Percentiles rank a stretch among this genome's conserved stretches.
Evolutionary conservation across 768 basidiomycete genomes (phyloP).

Genomic region (Tylopilus balloui): DNA sequence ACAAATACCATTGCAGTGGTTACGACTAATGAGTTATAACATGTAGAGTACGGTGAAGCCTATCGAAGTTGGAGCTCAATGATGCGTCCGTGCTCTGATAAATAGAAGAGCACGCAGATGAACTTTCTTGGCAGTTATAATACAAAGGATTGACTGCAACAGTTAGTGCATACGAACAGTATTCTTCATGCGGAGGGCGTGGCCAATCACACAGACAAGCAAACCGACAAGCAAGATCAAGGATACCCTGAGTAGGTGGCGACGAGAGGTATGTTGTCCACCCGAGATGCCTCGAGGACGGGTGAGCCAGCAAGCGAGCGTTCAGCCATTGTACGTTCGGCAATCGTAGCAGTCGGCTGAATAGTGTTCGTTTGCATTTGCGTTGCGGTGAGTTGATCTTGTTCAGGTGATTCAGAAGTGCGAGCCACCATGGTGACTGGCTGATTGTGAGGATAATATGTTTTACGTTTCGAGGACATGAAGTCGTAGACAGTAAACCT

Average conservation of each 20-base stretch:
- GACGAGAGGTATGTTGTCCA: conserved; percentile 42
- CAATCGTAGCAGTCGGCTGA: conserved; percentile 41
- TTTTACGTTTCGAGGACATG: conserved; percentile 60
- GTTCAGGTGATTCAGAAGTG: conserved; percentile 25
- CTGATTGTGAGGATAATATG: conserved; percentile 87
- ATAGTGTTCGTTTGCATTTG: conserved; percentile 39
- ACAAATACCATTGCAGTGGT: too few species aligned
- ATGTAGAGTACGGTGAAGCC: conserved; percentile 12
- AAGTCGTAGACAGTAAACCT: conserved; percentile 93
- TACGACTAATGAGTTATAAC: conserved; percentile 9
- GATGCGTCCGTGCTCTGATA: not conserved
- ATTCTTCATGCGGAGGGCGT: conserved; percentile 1
- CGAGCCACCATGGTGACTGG: conserved; percentile 39
- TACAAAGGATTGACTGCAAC: conserved; percentile 8
- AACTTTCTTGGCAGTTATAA: conserved; percentile 3
- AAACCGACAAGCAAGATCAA: not conserved
- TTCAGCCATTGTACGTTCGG: conserved; percentile 38
- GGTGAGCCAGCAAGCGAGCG: conserved; percentile 42
- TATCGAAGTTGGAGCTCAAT: not conserved
- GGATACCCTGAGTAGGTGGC: conserved; percentile 19
- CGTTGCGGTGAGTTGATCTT: conserved; percentile 24
- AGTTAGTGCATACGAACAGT: conserved; percentile 2
- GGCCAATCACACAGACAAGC: not conserved
- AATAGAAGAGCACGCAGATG: not conserved
- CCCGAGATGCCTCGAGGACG: conserved; percentile 26